Base-by-base conservation (phyloP, 805 yeast species). In the Wickerhamomyces alni region DNA sequence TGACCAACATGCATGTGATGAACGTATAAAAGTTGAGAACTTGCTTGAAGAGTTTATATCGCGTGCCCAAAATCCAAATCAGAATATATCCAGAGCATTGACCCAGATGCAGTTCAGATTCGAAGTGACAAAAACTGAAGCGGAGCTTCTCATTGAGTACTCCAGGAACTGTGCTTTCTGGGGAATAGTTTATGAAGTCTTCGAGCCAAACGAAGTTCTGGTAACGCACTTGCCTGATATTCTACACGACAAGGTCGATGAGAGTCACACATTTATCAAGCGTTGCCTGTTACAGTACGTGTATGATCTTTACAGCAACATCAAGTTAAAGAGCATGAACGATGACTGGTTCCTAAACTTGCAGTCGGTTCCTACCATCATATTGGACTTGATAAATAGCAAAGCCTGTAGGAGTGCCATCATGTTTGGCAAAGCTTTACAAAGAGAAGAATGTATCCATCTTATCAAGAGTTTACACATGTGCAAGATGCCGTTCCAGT, bases 1-100 rank as follows among this genome's bases (percentile, higher is more conserved):
- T 5, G 96, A 87, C 54, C 96, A 87, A 51, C 96, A 87, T 63
- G 95, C 95, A 0, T 76, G 82, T 39, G 94, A 84, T 59, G 95
- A 87, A 54, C 59, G 96, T 39, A 66, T 84, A 0, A 65, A 66
- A 34, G 71, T 82, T 2, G 96, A 87, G 49, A 37, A 43, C 1
- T 50, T 70, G 11, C 59, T 75, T n/a, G 45, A 54, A 26, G 66
- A 65, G 3, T 63, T 67, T 39, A 50, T 75, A 3, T 33, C 43
- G 6, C 44, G 46, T 9, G 64, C 59, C 1, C 27, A 54, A 5
- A 56, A 56, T 12, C 51, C 54, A 29, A 40, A 47, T 7, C 30
- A 50, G 5, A 42, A 46, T 6, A 15, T 58, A 11, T 36, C 47
- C 1, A 33, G 48, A 2, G 33, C 42, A 1, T 36, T 57, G 16